Conservation (phyloP, 345 rosid genomes). For the Kandelia obovata region DNA sequence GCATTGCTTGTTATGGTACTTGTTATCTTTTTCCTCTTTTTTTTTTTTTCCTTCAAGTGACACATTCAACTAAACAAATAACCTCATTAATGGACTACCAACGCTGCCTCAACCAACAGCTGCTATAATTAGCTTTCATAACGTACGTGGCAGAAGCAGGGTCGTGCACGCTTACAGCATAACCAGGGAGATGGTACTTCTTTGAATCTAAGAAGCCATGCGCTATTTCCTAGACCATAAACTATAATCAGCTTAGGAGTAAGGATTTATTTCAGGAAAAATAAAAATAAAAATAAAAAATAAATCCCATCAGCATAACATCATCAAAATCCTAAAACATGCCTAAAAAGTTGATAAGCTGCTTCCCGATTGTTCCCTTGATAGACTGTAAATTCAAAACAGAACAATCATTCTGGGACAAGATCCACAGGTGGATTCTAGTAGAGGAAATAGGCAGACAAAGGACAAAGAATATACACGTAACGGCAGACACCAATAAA, state of each 20-base stretch:
- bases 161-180: constrained; percentile 51
- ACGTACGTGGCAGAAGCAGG: not conserved
- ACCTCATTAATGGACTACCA: not conserved
- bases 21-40: not conserved
- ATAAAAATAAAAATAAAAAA: too few species aligned
- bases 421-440: not conserved
- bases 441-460: not conserved
- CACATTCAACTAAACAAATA: not conserved
- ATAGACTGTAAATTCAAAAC: constrained; percentile 17
- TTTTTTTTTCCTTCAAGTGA: too few species aligned
- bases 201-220: constrained; percentile 39
- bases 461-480: not conserved
- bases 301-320: not conserved
- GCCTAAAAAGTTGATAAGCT: constrained; percentile 42
- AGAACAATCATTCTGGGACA: constrained; percentile 5
- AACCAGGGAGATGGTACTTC: constrained; percentile 68
- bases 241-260: not conserved
- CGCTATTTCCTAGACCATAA: constrained; percentile 40
- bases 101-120: not conserved
- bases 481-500: not conserved
- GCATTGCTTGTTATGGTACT: too few species aligned
- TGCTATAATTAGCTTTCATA: not conserved
- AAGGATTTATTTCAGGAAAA: not conserved
- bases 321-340: not conserved
- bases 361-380: constrained; percentile 29